These are phyloP conservation scores for Fraxinus sp. DNA, from an alignment of 305 asterid species.

Conservation along the genomic window DNA sequence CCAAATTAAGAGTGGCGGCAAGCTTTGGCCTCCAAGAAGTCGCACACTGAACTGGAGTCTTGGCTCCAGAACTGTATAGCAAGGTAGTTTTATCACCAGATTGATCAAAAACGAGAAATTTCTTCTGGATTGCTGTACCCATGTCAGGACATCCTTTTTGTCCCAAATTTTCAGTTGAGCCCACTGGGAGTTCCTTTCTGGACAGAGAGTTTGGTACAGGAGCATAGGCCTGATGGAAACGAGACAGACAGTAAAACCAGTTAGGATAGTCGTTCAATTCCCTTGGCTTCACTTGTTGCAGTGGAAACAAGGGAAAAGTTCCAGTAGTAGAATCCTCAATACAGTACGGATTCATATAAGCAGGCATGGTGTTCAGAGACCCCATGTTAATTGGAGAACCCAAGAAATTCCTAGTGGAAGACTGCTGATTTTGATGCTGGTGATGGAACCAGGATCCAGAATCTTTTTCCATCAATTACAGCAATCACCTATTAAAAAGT, in stretches of 20 bases:
- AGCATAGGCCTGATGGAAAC: constrained; percentile 36
- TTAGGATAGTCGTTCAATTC: constrained; percentile 34
- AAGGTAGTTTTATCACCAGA: constrained; percentile 66
- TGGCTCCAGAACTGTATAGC: constrained; percentile 46
- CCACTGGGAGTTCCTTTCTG: constrained; percentile 28
- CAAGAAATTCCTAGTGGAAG: constrained; percentile 35
- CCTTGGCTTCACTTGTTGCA: constrained; percentile 37
- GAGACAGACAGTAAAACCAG: constrained; percentile 41
- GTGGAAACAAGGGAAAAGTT: constrained; percentile 37
- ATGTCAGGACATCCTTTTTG: constrained; percentile 27
- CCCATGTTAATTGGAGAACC: constrained; percentile 36
- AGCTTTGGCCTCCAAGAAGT: constrained; percentile 36
- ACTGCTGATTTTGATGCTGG: constrained; percentile 40
- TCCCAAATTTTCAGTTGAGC: constrained; percentile 22
- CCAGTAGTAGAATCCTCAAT: constrained; percentile 42
- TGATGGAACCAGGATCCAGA: constrained; percentile 45
- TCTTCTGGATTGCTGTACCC: constrained; percentile 38
- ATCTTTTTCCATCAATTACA: constrained; percentile 69
- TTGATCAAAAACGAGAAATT: constrained; percentile 83
- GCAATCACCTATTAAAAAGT: constrained; percentile 50
- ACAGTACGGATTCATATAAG: constrained; percentile 40
- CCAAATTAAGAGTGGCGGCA: constrained; percentile 26
- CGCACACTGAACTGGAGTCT: constrained; percentile 34
- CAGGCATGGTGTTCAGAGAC: constrained; percentile 32
- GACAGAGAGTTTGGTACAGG: constrained; percentile 33